phyloP scores from a whole-genome alignment of 495 filamentous ascomycete species.

The Cryomyces antarcticus region DNA sequence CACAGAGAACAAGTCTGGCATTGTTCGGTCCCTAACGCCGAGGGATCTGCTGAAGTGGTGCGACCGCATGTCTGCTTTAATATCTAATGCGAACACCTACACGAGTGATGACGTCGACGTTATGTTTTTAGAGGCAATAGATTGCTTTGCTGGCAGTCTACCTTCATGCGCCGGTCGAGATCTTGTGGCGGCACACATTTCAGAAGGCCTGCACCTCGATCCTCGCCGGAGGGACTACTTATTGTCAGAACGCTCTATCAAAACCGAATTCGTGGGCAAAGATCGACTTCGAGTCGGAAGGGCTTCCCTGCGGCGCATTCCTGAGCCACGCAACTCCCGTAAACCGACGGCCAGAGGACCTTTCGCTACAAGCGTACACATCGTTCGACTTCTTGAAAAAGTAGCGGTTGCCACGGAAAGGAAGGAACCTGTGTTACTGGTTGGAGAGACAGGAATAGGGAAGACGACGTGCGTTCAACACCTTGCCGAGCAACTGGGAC shows the following conservation, averaged over 20 bases:
- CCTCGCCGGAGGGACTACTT: conserved; percentile 42
- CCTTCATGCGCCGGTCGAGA: conserved; percentile 41
- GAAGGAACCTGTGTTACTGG: conserved; percentile 73
- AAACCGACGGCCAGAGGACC: conserved; percentile 27
- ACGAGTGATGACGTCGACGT: conserved; percentile 61
- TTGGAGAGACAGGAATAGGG: conserved; percentile 94
- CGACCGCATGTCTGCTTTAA: conserved; percentile 40
- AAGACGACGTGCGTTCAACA: conserved; percentile 94
- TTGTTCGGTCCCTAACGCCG: conserved; percentile 43
- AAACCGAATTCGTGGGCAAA: not conserved
- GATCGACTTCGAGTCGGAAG: conserved; percentile 23
- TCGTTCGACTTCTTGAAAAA: conserved; percentile 56
- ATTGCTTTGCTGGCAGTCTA: conserved; percentile 68
- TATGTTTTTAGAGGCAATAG: conserved; percentile 77
- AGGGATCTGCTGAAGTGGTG: conserved; percentile 86
- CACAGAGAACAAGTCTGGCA: conserved; percentile 30
- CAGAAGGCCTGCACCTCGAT: conserved; percentile 68
- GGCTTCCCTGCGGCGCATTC: conserved; percentile 5
- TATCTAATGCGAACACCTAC: conserved; percentile 35
- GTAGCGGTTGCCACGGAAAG: conserved; percentile 63
- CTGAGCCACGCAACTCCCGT: conserved; percentile 1
- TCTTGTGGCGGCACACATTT: conserved; percentile 44
- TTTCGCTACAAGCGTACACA: conserved; percentile 58
- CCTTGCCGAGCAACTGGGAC: conserved; percentile 58
- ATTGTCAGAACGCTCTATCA: conserved; percentile 5